Conservation (phyloP, 441 rosid species). For the Euphorbia celastroides region DNA sequence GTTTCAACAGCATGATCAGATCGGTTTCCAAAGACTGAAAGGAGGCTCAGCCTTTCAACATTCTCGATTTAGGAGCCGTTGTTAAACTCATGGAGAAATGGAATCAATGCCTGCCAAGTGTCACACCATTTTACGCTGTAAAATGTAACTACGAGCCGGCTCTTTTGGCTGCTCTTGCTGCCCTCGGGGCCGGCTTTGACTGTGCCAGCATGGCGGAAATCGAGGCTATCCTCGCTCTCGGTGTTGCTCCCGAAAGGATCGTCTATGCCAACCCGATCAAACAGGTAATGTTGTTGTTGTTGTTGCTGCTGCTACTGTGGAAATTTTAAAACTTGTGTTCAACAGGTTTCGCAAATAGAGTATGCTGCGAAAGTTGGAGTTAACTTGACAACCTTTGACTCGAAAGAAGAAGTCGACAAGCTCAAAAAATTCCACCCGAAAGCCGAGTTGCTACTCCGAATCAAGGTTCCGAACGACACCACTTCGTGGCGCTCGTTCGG, state of each 20-base stretch:
- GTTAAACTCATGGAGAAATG: constrained; percentile 2
- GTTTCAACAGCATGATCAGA: neutral
- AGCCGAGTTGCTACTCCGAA: constrained; percentile 7
- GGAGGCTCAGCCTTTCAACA: constrained; percentile 10
- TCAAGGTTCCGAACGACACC: neutral
- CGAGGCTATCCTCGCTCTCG: constrained; percentile 8
- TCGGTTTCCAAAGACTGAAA: constrained; percentile 3
- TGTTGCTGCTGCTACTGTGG: no score
- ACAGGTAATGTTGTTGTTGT: neutral
- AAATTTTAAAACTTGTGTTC: neutral
- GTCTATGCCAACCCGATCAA: constrained; percentile 20
- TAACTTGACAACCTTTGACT: constrained; percentile 18
- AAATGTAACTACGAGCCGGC: constrained; percentile 16
- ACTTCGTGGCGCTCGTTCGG: neutral
- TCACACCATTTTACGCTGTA: constrained; percentile 13
- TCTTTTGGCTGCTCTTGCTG: constrained; percentile 9
- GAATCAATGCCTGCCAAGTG: constrained; percentile 5
- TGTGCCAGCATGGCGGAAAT: constrained; percentile 14
- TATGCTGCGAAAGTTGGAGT: constrained; percentile 13
- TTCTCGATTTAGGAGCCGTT: constrained; percentile 12
- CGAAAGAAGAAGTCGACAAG: constrained; percentile 15
- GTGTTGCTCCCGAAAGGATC: constrained; percentile 17
- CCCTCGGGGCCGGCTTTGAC: constrained; percentile 8
- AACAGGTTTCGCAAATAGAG: constrained; percentile 18
- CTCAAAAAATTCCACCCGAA: constrained; percentile 18